Evolutionary conservation across 768 basidiomycete genomes (phyloP).

Genomic region (Lentinula boryana): DNA sequence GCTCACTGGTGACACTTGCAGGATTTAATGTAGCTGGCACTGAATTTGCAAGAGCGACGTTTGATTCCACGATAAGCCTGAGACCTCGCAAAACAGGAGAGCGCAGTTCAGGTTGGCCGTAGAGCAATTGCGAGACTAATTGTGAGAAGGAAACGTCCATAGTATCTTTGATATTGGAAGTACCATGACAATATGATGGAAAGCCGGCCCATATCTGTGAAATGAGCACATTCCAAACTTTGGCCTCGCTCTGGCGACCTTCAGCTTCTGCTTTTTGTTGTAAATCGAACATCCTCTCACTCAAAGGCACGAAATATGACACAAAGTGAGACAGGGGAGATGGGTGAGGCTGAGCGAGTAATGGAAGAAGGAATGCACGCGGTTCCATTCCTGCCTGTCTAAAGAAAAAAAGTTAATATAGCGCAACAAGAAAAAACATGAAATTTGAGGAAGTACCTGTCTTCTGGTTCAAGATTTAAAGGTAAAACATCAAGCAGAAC

Average conservation of each 20-base stretch:
- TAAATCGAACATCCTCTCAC: slow-evolving; percentile 87
- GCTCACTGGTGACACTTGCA: slow-evolving; percentile 41
- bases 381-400: slow-evolving; percentile 76
- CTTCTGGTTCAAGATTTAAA: slow-evolving; percentile 77
- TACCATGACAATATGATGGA: slow-evolving; percentile 82
- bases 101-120: slow-evolving; percentile 80
- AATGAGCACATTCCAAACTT: slow-evolving; percentile 92
- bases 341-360: slow-evolving; percentile 75
- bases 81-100: slow-evolving; percentile 78
- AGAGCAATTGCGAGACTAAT: slow-evolving; percentile 90
- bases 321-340: slow-evolving; percentile 84
- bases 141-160: slow-evolving; percentile 76
- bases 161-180: slow-evolving; percentile 70
- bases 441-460: slow-evolving; percentile 45
- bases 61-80: slow-evolving; percentile 78
- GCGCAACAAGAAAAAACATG: not conserved
- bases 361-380: slow-evolving; percentile 86
- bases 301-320: slow-evolving; percentile 87
- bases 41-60: slow-evolving; percentile 44
- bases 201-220: slow-evolving; percentile 93
- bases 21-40: slow-evolving; percentile 21
- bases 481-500: slow-evolving; percentile 71
- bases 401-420: not conserved
- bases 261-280: slow-evolving; percentile 76
- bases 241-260: slow-evolving; percentile 75